Evolutionary conservation across 2,329 filamentous ascomycete genomes (phyloP), one percentile per base, ranked within the genome.

Genomic region (Ascocoryne sarcoides): DNA sequence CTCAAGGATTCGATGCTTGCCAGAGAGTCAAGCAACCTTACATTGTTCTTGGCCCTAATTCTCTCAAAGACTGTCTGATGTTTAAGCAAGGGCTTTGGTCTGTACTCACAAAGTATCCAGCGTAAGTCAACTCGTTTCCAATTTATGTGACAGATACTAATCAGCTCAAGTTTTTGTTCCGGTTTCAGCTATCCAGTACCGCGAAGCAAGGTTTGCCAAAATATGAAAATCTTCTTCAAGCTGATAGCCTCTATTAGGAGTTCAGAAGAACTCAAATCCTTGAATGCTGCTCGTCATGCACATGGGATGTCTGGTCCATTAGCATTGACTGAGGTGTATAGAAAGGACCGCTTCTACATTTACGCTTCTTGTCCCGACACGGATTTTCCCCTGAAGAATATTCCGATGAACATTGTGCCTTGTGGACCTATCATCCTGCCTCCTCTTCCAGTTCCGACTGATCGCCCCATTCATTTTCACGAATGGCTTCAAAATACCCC

Each of bases 381-480:
- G 1, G 53, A 57, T 28, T 51, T 71, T 60, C 51, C 69, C 61
- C 44, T 40, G 0, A 12, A 12, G 23, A 48, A 65, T 9, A 53
- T 67, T 2, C 65, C 65, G 0, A 39, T 53, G 0, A 63, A 70
- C 36, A 56, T 72, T 8, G 55, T 62, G 1, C 50, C 61, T 1
- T 71, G 68, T 42, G 70, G 70, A 0, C 71, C 70, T 0, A 70
- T 74, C 9, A 48, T 70, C 3, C 56, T 65, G 0, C 49, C 55
- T 0, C 55, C 58, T 2, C 39, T 48, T 0, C 42, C 62, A 0
- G 57, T 70, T 0, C 34, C 52, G 10, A 54, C 63, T 12, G 55
- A 62, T 2, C 66, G 71, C 21, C 57, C 63, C 0, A 26, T 7
- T 7, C 7, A 26, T 12, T 12, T 26, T 26, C 23, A 26, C 7